phyloP scores from a whole-genome alignment of 768 basidiomycete species.

The Psilocybe subaeruginosa region DNA sequence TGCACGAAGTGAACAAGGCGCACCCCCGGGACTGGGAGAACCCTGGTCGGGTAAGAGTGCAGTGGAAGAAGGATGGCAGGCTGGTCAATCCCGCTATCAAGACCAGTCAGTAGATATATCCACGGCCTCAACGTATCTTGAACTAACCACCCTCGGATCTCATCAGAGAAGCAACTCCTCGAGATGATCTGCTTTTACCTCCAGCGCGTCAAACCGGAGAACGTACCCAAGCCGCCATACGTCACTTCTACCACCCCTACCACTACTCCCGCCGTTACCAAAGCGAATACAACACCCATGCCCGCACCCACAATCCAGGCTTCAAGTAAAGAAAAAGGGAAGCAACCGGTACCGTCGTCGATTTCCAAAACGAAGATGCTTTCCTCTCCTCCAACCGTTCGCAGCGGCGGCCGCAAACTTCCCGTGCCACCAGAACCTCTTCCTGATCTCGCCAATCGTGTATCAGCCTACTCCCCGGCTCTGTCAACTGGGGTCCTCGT shows the following conservation, averaged over 20 bases:
- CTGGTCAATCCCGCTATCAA: constrained; percentile 70
- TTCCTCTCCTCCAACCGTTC: constrained; percentile 20
- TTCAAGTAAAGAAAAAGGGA: constrained; percentile 45
- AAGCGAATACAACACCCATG: constrained; percentile 11
- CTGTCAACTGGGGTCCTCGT: constrained; percentile 78
- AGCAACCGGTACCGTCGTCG: constrained; percentile 41
- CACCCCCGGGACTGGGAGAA: constrained; percentile 99
- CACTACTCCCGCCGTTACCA: constrained; percentile 13
- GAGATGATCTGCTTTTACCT: constrained; percentile 76
- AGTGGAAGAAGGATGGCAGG: constrained; percentile 82
- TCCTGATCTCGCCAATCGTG: constrained; percentile 71
- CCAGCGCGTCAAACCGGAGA: constrained; percentile 73
- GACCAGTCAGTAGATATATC: constrained; percentile 59
- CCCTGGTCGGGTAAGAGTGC: constrained; percentile 92
- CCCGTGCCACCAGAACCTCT: constrained; percentile 79
- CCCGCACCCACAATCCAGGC: constrained; percentile 27
- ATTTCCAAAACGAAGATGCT: constrained; percentile 44
- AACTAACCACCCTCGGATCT: not conserved
- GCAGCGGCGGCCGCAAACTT: constrained; percentile 45
- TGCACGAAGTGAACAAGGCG: constrained; percentile 88
- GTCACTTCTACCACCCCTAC: constrained; percentile 25
- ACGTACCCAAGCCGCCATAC: constrained; percentile 67
- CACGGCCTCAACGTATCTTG: no score
- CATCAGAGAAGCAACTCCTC: constrained; percentile 75
- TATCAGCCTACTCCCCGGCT: constrained; percentile 82